Percentiles rank a stretch among this genome's conserved stretches.
phyloP scores from a whole-genome alignment of 306 rosid genomes.

The Myrica gale region DNA sequence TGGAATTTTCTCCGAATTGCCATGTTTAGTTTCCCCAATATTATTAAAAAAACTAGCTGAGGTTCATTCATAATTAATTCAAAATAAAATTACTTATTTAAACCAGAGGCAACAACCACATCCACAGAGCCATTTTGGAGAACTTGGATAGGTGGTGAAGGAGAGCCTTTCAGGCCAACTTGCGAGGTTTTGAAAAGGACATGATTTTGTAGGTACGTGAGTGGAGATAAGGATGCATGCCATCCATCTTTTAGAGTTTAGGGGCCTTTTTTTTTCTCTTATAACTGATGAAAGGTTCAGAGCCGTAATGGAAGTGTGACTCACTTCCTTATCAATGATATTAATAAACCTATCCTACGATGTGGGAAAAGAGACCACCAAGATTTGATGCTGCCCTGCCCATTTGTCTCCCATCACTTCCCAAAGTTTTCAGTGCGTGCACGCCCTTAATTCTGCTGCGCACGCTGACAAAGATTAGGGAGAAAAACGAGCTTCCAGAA shows the following conservation, averaged over 20 bases:
- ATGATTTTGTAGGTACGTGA: neutral
- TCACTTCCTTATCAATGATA: conserved; percentile 18
- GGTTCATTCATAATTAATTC: too few relatives aligned
- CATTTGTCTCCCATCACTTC: conserved; percentile 25
- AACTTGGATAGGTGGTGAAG: too few relatives aligned
- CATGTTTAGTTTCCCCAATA: too few relatives aligned
- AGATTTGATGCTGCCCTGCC: conserved; percentile 1
- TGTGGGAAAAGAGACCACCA: neutral
- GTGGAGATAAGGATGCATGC: conserved; percentile 20
- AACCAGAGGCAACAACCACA: too few relatives aligned
- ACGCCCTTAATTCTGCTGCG: conserved; percentile 38
- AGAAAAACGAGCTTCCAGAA: conserved; percentile 1
- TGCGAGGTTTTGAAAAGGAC: neutral
- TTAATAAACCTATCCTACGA: conserved; percentile 2
- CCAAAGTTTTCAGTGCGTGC: conserved; percentile 32
- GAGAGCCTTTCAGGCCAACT: too few relatives aligned
- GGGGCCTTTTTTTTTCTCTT: neutral
- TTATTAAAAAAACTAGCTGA: too few relatives aligned
- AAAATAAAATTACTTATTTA: too few relatives aligned
- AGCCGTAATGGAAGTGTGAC: conserved; percentile 24
- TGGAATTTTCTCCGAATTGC: too few relatives aligned
- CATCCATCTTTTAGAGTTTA: neutral
- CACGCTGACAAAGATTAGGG: conserved; percentile 26
- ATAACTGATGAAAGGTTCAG: neutral
- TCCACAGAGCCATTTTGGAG: too few relatives aligned